Conservation (phyloP, 352 stramenopile species). For the Phytopythium delawarense region DNA sequence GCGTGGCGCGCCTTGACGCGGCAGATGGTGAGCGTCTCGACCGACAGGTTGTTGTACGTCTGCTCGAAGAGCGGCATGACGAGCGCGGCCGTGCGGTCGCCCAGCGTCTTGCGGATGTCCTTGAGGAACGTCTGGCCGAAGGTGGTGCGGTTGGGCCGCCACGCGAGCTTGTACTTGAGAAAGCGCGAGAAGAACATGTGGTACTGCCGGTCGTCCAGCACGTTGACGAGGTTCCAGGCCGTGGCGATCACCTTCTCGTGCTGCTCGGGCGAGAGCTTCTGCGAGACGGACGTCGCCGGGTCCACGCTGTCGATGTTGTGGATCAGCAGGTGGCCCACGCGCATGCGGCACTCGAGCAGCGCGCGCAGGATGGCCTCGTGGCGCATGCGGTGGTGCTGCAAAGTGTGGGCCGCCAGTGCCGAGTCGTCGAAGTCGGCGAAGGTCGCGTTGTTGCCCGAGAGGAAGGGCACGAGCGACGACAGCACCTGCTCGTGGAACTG, state of each 20-base stretch:
- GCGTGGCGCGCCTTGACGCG: conserved; percentile 74
- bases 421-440: conserved; percentile 71
- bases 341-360: conserved; percentile 80
- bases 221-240: conserved; percentile 82
- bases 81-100: conserved; percentile 39
- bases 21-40: conserved; percentile 85
- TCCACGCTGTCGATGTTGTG: conserved; percentile 77
- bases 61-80: conserved; percentile 83
- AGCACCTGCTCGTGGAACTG: conserved; percentile 59
- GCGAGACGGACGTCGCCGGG: conserved; percentile 47
- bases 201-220: conserved; percentile 82
- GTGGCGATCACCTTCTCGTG: conserved; percentile 78
- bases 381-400: conserved; percentile 79
- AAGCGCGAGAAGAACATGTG: conserved; percentile 87
- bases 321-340: conserved; percentile 80
- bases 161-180: conserved; percentile 85
- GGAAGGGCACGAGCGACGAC: conserved; percentile 65
- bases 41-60: conserved; percentile 70
- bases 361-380: conserved; percentile 76
- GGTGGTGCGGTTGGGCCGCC: conserved; percentile 68
- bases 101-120: conserved; percentile 66
- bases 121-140: conserved; percentile 80
- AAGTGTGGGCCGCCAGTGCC: conserved; percentile 38
- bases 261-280: conserved; percentile 52
- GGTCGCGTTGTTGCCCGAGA: conserved; percentile 73